Base-by-base conservation (phyloP, 495 filamentous ascomycete species). In the Penicillium egyptiacum region DNA sequence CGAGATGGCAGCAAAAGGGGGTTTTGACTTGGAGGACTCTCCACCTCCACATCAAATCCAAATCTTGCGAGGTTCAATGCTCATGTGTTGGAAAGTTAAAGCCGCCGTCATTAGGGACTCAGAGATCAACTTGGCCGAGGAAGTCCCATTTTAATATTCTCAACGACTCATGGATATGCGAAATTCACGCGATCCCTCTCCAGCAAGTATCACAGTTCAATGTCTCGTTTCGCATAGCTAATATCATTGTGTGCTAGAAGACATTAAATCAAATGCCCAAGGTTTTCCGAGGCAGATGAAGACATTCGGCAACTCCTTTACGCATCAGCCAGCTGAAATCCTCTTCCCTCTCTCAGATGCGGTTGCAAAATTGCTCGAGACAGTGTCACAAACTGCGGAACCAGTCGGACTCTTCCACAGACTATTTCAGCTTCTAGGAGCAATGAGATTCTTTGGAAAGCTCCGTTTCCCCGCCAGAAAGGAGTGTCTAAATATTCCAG, bases 401-500 rank as follows among this genome's bases (percentile, higher is more conserved):
- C n/a, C 4, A 9, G 5, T 19, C 6, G 17, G 17, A 42, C 39
- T 42, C 17, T 42, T 17, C 22, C 39, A 42, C 9, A 20, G 17
- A 6, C 39, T 42, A 17, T 20, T 22, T 42, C 17, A 42, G 8
- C 1, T 42, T 7, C 39, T 42, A 42, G 9, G 9, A 42, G n/a
- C 17, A 42, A 17, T 42, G 39, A 42, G 5, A 19, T 42, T 22
- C 0, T 42, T 20, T 42, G 17, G 17, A 42, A 42, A 19, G 39
- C 39, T 20, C 39, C 39, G 17, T 42, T 42, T 11, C 10, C 23
- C 12, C 10, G 23, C 0, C 43, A 45, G 22, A 45, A 45, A 45
- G 22, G 22, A 28, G 43, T 45, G 43, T 25, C 28, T 12, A 45
- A 45, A 45, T n/a, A 22, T 61, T 44, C 58, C 52, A 19, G 59